Conservation (phyloP, 345 rosid genomes). For the Stellera chamaejasme region DNA sequence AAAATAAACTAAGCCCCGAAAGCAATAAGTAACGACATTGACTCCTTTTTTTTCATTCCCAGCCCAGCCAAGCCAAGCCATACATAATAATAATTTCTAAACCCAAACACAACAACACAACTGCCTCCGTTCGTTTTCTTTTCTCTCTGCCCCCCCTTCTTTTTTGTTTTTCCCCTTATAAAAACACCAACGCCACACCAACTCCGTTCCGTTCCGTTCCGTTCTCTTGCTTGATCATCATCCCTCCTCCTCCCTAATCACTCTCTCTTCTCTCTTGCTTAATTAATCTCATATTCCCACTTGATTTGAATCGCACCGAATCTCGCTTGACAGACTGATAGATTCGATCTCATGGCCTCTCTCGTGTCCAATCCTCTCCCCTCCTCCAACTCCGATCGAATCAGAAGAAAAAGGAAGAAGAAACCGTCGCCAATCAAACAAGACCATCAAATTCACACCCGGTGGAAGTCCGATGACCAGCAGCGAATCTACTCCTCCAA, state of each 20-base stretch:
- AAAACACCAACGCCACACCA: constrained; percentile 15
- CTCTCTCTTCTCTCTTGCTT: too few relatives aligned
- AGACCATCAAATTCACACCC: constrained; percentile 22
- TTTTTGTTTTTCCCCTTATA: neutral
- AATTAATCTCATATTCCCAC: too few relatives aligned
- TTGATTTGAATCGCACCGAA: neutral
- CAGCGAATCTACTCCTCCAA: constrained; percentile 78
- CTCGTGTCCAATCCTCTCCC: constrained; percentile 11
- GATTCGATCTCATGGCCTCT: constrained; percentile 10
- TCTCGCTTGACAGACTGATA: neutral
- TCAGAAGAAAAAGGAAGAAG: constrained; percentile 57
- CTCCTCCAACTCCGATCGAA: constrained; percentile 21
- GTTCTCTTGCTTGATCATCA: neutral
- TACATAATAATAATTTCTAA: too few relatives aligned
- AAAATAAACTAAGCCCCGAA: neutral
- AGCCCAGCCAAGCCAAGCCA: too few relatives aligned
- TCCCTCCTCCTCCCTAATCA: too few relatives aligned
- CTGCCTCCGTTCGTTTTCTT: too few relatives aligned
- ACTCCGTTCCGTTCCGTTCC: constrained; percentile 28
- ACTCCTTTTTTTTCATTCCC: constrained; percentile 10
- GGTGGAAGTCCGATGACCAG: constrained; percentile 81
- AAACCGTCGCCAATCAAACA: constrained; percentile 24
- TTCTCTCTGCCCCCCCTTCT: neutral
- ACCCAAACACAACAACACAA: neutral
- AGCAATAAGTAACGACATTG: constrained; percentile 7